phyloP scores from a whole-genome alignment of 768 basidiomycete genomes.

The Suillus lakei region DNA sequence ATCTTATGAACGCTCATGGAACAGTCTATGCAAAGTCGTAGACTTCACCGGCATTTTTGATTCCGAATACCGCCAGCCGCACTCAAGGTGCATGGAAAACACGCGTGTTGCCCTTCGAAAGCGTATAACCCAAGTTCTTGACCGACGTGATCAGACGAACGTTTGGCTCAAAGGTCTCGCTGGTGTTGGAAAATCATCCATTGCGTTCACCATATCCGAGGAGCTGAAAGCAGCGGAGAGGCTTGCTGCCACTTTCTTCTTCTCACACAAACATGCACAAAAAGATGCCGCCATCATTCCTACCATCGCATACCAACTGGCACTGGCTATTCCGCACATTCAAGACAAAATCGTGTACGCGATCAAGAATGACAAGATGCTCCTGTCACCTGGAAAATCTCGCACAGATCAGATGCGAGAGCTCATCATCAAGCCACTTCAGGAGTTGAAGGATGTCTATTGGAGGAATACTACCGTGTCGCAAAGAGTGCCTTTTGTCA shows the following conservation, averaged over 20 bases:
- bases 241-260: constrained; percentile 26
- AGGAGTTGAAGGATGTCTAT: no score
- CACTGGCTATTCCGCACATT: constrained; percentile 11
- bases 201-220: neutral
- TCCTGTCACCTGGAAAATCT: neutral
- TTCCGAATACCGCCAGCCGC: neutral
- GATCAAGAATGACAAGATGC: constrained; percentile 14
- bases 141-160: neutral
- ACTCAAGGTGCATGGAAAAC: neutral
- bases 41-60: neutral
- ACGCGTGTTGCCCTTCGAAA: neutral
- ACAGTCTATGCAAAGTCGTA: neutral
- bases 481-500: neutral
- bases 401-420: constrained; percentile 17
- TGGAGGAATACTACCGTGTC: no score
- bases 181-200: neutral
- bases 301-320: constrained; percentile 23
- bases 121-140: neutral
- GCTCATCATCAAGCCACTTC: constrained; percentile 19
- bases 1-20: neutral
- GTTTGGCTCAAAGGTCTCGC: neutral
- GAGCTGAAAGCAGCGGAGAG: constrained; percentile 3
- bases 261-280: constrained; percentile 16
- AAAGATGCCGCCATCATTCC: constrained; percentile 11
- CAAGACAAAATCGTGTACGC: constrained; percentile 13